Evolutionary conservation across 2,329 filamentous ascomycete species (phyloP), one percentile per base, ranked within the genome.

Genomic region (Cercospora citrullina): DNA sequence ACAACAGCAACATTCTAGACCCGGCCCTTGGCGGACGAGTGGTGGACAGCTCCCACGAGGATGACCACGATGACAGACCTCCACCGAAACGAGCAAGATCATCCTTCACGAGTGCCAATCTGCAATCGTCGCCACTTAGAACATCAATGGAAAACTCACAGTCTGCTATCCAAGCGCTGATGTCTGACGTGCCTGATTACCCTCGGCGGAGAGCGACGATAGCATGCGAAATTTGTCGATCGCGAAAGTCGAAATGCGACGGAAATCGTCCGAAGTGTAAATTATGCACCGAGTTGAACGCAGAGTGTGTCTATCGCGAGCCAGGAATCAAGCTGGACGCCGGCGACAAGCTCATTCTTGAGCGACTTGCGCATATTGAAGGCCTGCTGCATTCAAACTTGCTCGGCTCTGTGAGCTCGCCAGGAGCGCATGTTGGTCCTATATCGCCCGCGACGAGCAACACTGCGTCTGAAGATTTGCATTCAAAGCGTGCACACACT

Each of bases 241-340:
- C 72, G 58, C 66, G 77, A 18, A 78, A 78, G 66, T 77, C 75
- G 12, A 70, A 76, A 58, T 78, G 77, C 53, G 75, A 78, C 67
- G 77, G 77, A 18, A 71, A 57, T 6, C 89, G 92, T 73, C 92
- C 92, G 55, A 94, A 93, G 79, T 95, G 92, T 81, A 91, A 92
- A 79, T 87, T 95, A 39, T 95, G 92, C 80, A 89, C 90, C 9
- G 92, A 94, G 77, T 83, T 94, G 48, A 91, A 91, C 64, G 92
- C 91, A 55, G 91, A 94, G 71, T 95, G 92, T 79, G 86, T 94
- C 72, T 95, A 95, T 79, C 87, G 92, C 71, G 92, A 95, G 77
- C 92, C 92, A 6, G 91, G 91, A 2, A 92, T 94, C 82, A 95
- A 95, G 80, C 86, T 95, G 9, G 92, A 95, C 77, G 91, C 91